phyloP scores from a whole-genome alignment of 805 yeast species.

The Monosporozyma yasuniensis region DNA sequence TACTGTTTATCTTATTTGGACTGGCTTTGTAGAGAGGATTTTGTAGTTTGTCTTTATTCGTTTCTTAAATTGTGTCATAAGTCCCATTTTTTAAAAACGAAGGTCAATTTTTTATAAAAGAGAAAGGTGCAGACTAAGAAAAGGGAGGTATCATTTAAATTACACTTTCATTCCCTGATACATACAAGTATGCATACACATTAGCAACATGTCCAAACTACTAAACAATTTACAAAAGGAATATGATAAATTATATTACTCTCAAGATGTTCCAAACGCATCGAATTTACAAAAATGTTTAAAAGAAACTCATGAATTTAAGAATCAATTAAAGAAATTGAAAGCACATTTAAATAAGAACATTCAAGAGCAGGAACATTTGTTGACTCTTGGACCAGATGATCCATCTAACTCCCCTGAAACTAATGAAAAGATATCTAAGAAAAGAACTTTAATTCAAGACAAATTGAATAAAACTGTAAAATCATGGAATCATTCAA shows the following conservation, averaged over 20 bases:
- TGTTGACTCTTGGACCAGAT: not conserved
- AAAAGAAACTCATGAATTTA: conserved; percentile 30
- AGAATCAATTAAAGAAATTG: conserved; percentile 32
- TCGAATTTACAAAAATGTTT: conserved; percentile 17
- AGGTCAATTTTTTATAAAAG: too few species aligned
- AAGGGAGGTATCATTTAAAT: too few species aligned
- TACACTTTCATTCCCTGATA: too few species aligned
- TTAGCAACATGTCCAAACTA: conserved; percentile 3
- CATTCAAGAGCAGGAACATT: conserved; percentile 12
- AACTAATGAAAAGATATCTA: conserved; percentile 10
- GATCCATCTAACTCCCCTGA: not conserved
- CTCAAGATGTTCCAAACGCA: not conserved
- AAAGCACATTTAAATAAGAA: conserved; percentile 35
- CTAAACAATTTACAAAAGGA: conserved; percentile 1
- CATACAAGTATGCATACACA: too few species aligned
- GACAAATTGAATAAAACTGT: conserved; percentile 25
- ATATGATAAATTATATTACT: conserved; percentile 4
- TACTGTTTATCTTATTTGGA: too few species aligned
- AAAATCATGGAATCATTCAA: conserved; percentile 26
- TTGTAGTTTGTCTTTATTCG: too few species aligned
- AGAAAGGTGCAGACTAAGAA: too few species aligned
- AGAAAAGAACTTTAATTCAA: conserved; percentile 19
- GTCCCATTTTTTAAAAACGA: too few species aligned
- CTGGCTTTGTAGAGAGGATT: too few species aligned
- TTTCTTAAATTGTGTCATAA: too few species aligned